Conservation (phyloP, 1,139 yeast species). For the Debaryomyces psychrophilus region DNA sequence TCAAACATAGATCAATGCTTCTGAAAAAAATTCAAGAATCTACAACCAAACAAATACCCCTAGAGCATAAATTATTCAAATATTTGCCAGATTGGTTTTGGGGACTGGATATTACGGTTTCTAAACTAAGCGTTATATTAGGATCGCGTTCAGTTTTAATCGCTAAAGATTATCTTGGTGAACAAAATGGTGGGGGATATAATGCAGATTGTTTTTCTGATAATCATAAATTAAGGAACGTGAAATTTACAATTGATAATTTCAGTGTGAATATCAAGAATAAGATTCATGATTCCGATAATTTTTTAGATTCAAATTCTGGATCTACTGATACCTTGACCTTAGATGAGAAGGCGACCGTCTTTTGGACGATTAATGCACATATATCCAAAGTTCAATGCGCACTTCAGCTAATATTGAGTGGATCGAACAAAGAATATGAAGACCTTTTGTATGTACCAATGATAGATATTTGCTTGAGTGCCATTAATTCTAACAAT, state of each 20-base stretch:
- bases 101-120: slow-evolving; percentile 34
- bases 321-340: slow-evolving; percentile 5
- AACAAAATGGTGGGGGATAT: slow-evolving; percentile 34
- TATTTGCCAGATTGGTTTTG: slow-evolving; percentile 54
- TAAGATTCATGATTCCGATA: not conserved
- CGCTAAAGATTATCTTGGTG: slow-evolving; percentile 42
- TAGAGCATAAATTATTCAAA: slow-evolving; percentile 33
- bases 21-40: not conserved
- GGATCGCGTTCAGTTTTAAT: slow-evolving; percentile 68
- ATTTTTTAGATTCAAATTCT: not conserved
- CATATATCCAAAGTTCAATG: not conserved
- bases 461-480: slow-evolving; percentile 17
- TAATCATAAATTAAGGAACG: slow-evolving; percentile 41
- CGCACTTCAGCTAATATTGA: not conserved
- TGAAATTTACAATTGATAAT: slow-evolving; percentile 17
- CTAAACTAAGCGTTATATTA: slow-evolving; percentile 36
- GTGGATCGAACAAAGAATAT: not conserved
- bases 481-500: slow-evolving; percentile 18
- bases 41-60: not conserved
- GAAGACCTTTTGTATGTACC: slow-evolving; percentile 24
- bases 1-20: slow-evolving; percentile 14
- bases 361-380: slow-evolving; percentile 1
- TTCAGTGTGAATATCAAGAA: slow-evolving; percentile 11
- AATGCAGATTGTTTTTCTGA: slow-evolving; percentile 41
- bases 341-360: not conserved